Base-by-base conservation (phyloP, 805 yeast genomes). In the Helenozyma rhizophorensis region DNA sequence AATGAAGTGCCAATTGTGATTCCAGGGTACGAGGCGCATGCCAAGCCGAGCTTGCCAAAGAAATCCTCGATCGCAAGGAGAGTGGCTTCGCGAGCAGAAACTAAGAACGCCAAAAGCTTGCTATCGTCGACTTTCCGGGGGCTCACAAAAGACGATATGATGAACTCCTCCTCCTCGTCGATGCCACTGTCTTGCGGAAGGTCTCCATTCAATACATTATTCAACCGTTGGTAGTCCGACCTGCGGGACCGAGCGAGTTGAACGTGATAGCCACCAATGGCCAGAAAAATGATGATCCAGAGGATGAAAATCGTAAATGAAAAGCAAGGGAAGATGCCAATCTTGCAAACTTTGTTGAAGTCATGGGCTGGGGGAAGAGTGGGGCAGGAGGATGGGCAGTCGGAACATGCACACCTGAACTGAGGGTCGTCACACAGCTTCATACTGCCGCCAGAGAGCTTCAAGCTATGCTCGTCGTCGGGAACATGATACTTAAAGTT, bases 391-490 rank as follows among this genome's bases (percentile, higher is more conserved):
- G 55, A 64, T 0, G 83, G 77, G 56, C 98, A 90, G 58, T 90
- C 98, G 0, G 95, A 72, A 51, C 98, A 90, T 0, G 97, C 84
- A 60, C 96, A 88, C 43, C 74, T 74, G 54, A 76, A 90, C 25
- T 65, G 68, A 2, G 63, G 55, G 43, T 81, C 89, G 43, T 77
- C 72, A 54, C 97, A 90, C 10, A 66, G 50, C 24, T 48, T 51
- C 44, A 72, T 50, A 2, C 39, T 42, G 47, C 71, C 56, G 24
- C 43, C 16, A 33, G 58, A 38, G 32, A 59, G 44, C 8, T 23
- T 23, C 21, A 59, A 37, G 1, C 53, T 58, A 4, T 44, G 21
- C 23, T 44, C 45, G n/a, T 31, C 30, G 9, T 40, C 31, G 10
- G 46, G 37, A 4, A 42, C 7, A 2, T 63, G 62, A 62, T 77